A percentile compares a stretch with the other conserved stretches of the same genome.
phyloP scores from a whole-genome alignment of 371 early-diverging fungal species.

The Nematocida homosporus region DNA sequence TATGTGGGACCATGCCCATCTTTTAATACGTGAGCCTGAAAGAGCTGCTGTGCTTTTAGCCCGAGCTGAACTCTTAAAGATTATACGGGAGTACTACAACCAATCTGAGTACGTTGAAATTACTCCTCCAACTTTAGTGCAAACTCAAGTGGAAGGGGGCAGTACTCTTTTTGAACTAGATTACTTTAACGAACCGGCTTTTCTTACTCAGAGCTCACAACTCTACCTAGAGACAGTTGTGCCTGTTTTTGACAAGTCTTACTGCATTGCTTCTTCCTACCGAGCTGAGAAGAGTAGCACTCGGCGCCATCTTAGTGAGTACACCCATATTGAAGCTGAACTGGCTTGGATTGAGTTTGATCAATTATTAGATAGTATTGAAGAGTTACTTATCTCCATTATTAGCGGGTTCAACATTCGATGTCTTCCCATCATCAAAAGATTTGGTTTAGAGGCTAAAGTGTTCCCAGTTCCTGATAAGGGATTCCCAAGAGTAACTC shows the following conservation, averaged over 20 bases:
- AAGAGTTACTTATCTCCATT: conserved; percentile 79
- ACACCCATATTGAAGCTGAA: conserved; percentile 96
- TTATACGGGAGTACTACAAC: conserved; percentile 88
- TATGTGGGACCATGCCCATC: conserved; percentile 81
- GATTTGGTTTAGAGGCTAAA: conserved; percentile 70
- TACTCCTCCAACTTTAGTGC: conserved; percentile 97
- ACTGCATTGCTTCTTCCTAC: conserved; percentile 92
- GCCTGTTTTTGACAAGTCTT: conserved; percentile 88
- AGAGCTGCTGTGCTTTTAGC: conserved; percentile 81
- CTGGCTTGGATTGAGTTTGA: conserved; percentile 85
- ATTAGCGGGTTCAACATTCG: conserved; percentile 77
- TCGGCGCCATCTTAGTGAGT: conserved; percentile 94
- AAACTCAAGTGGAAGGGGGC: conserved; percentile 99
- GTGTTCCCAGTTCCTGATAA: conserved; percentile 69
- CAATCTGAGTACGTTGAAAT: conserved; percentile 79
- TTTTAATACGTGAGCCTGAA: conserved; percentile 87
- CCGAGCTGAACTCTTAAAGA: conserved; percentile 77
- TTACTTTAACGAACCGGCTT: conserved; percentile 93
- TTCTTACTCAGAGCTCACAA: conserved; percentile 96
- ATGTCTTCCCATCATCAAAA: conserved; percentile 73
- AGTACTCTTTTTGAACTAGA: conserved; percentile 87
- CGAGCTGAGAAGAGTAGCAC: conserved; percentile 99
- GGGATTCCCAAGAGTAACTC: conserved; percentile 91
- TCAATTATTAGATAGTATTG: conserved; percentile 80
- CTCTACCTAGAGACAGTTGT: conserved; percentile 94